Conservation (phyloP, 2,329 filamentous ascomycete species). For the Mariannaea elegans region DNA sequence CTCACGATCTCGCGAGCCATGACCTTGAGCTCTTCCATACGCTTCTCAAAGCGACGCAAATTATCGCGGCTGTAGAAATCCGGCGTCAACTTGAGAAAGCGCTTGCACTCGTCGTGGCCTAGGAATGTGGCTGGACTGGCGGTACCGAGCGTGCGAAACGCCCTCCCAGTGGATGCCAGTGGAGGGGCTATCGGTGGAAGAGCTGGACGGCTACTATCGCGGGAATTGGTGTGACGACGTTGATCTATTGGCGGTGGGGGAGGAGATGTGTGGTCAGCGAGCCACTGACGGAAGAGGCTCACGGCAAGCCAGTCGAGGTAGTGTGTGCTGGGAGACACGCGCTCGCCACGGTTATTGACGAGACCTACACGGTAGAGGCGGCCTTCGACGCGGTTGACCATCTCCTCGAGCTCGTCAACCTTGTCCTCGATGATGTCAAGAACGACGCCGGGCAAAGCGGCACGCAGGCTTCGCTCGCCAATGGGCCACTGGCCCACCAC, state of each 20-base stretch:
- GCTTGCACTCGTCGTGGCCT: slow-evolving; percentile 86
- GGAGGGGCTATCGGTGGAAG: slow-evolving; percentile 53
- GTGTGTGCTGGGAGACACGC: slow-evolving; percentile 79
- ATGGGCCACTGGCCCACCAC: slow-evolving; percentile 94
- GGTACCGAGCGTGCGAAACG: slow-evolving; percentile 80
- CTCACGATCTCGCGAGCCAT: slow-evolving; percentile 84
- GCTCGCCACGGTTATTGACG: slow-evolving; percentile 81
- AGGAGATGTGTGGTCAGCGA: slow-evolving; percentile 88
- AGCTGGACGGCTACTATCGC: slow-evolving; percentile 44
- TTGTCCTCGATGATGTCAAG: slow-evolving; percentile 95
- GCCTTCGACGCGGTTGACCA: slow-evolving; percentile 80
- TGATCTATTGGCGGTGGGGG: slow-evolving; percentile 48
- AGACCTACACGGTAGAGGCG: slow-evolving; percentile 84
- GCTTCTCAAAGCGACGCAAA: slow-evolving; percentile 82
- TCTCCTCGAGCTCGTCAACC: slow-evolving; percentile 88
- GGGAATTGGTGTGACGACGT: slow-evolving; percentile 40
- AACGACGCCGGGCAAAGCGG: slow-evolving; percentile 76
- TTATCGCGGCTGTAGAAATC: slow-evolving; percentile 90
- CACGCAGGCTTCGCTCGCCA: slow-evolving; percentile 79
- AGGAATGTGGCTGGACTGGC: slow-evolving; percentile 71
- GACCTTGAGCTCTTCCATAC: slow-evolving; percentile 87
- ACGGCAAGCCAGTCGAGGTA: slow-evolving; percentile 93
- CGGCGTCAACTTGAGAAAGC: slow-evolving; percentile 84
- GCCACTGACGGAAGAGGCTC: slow-evolving; percentile 89
- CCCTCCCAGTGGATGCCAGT: slow-evolving; percentile 70